Percentiles rank a stretch among this genome's conserved stretches.
Conservation (phyloP, 108 stramenopile species). For the Epithemia pelagica region DNA sequence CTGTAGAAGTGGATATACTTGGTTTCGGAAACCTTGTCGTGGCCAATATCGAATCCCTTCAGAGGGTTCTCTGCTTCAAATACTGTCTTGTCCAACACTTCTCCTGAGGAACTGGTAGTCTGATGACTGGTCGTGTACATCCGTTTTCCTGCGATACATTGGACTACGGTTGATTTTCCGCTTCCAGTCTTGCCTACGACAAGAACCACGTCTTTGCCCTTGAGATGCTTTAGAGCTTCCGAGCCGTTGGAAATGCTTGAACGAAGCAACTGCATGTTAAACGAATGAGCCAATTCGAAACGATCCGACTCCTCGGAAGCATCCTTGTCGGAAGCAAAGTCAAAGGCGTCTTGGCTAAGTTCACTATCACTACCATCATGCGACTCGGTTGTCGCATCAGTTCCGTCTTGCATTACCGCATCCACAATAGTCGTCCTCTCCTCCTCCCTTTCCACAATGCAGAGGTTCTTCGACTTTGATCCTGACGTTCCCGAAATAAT, state of each 20-base stretch:
- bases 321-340: constrained; percentile 10
- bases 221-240: constrained; percentile 28
- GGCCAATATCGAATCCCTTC: constrained; percentile 46
- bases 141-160: constrained; percentile 49
- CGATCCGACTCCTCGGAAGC: not conserved
- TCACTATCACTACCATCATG: constrained; percentile 4
- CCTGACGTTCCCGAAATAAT: too few relatives aligned
- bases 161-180: constrained; percentile 42
- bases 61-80: constrained; percentile 42
- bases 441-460: not conserved
- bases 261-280: constrained; percentile 40
- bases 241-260: constrained; percentile 30
- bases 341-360: constrained; percentile 3
- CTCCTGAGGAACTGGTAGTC: constrained; percentile 23
- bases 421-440: not conserved
- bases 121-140: constrained; percentile 19
- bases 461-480: too few relatives aligned
- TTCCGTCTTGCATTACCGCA: not conserved
- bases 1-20: constrained; percentile 12
- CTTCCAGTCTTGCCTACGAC: constrained; percentile 47
- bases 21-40: constrained; percentile 45
- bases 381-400: too few relatives aligned
- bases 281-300: constrained; percentile 8
- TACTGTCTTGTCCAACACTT: constrained; percentile 23
- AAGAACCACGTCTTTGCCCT: constrained; percentile 32